Evolutionary conservation across 1,139 yeast genomes (phyloP), one percentile per base, ranked within the genome.

Genomic region (Magnusiomyces ingens): DNA sequence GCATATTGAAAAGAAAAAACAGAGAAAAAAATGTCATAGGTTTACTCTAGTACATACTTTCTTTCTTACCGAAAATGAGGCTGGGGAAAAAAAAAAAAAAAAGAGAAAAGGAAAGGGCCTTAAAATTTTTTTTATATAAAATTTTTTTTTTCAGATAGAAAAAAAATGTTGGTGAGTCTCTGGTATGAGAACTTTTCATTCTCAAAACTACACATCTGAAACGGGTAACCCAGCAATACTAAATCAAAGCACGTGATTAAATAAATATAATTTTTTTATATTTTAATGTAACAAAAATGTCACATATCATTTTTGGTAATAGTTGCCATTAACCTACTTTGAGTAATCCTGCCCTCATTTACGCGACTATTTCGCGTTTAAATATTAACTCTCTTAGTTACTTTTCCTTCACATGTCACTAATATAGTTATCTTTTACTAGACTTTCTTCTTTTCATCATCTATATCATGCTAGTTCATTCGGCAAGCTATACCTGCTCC

Each of bases 51-150:
- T 51, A 58, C 60, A 47, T 56, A 58, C 60, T 59, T 54, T 59
- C 61, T 55, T 59, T 57, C 61, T 58, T 47, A 56, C 59, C 55
- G 53, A 48, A 45, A 45, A 41, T 49, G 51, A 49, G 54, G 54
- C 52, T 50, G 46, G 32, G 48, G 51, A 54, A 45, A 42, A 35
- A 50, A 51, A 44, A 44, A 36, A 49, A 49, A 49, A 51, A 49
- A 47, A 51, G 48, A 36, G 36, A 42, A 52, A 46, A 36, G 45
- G n/a, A 4, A 42, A 11, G 40, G n/a, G n/a, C n/a, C 32, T 13
- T 19, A 42, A 21, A 42, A 42, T 15, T 11, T 15, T 42, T 2
- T 15, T 42, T 42, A 26, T 21, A 42, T 15, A 42, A 36, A 36
- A 36, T 36, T n/a, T 26, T 36, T 36, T 36, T 12, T 32, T 32